Evolutionary conservation across 176 grass and related monocot genomes (phyloP), one percentile per base, ranked within the genome.

Genomic region (Rhynchospora breviuscula): DNA sequence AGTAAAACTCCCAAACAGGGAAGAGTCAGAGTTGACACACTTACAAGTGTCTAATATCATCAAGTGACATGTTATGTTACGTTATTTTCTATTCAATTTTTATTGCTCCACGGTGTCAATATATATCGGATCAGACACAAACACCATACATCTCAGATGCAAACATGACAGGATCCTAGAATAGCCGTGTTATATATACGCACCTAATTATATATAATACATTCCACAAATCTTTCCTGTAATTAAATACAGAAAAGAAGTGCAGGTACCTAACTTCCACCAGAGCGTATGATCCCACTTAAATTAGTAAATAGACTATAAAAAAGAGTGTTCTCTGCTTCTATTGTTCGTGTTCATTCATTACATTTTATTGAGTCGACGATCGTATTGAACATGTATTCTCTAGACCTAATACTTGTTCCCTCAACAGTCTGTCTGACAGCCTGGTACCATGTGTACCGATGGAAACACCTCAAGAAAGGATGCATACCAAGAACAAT

Each of bases 381-480:
- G 29, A 84, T 87, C 73, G 88, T 83, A 72, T 46, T 73, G 65
- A 75, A 21, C 19, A 90, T 48, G 57, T 81, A 84, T 57, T 80
- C 81, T 35, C 83, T 90, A 77, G 88, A 90, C 65, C 45, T 90
- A 17, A 65, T 87, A 53, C 85, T 90, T 14, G 85, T 90, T 15
- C 88, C 84, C 31, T 59, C 61, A 15, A 87, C 84, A 44, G 25
- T 90, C n/a, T 79, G 60, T 60, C 75, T 87, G 48, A 90, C 80
- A 5, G 88, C 80, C 33, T 66, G 25, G 29, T 90, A 90, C 63
- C 88, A 90, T 80, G 10, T n/a, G 29, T 90, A 67, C 43, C 61
- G 82, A 67, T 86, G 79, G 79, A 82, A 72, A 29, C 53, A 10
- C 40, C 79, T 44, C 80, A 90, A 87, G 31, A 84, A 54, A 59